Evolutionary conservation across 2,329 filamentous ascomycete species (phyloP).

Genomic region (Falciphora oryzae): DNA sequence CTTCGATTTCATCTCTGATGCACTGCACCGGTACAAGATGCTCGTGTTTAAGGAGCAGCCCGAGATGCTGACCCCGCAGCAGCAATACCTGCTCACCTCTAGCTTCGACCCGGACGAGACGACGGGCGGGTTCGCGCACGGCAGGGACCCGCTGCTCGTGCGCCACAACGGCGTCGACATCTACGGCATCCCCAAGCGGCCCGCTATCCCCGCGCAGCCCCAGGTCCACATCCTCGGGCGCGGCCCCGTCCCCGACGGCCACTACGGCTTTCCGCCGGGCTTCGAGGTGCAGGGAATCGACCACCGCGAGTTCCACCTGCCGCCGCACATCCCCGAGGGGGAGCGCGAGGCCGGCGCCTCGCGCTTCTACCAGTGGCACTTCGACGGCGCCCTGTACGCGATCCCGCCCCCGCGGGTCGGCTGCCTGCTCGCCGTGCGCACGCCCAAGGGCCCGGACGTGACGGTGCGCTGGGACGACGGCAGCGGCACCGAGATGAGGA

Average conservation of each 20-base stretch:
- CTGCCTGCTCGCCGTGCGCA: conserved; percentile 29
- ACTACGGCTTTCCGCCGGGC: conserved; percentile 30
- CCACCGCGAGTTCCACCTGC: conserved; percentile 30
- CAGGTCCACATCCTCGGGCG: conserved; percentile 32
- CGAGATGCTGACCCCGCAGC: conserved; percentile 26
- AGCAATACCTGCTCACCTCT: conserved; percentile 28
- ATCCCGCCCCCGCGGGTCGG: conserved; percentile 31
- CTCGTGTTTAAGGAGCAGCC: conserved; percentile 32
- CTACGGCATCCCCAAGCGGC: conserved; percentile 27
- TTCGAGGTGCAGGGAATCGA: conserved; percentile 33
- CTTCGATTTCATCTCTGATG: conserved; percentile 10
- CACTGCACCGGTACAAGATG: conserved; percentile 28
- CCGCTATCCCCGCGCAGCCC: conserved; percentile 28
- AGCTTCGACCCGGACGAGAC: conserved; percentile 29
- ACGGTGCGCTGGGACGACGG: conserved; percentile 29
- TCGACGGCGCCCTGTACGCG: conserved; percentile 27
- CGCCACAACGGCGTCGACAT: conserved; percentile 28
- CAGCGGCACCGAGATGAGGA: conserved; percentile 26
- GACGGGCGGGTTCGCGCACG: conserved; percentile 32
- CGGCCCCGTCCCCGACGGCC: conserved; percentile 25
- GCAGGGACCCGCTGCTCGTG: conserved; percentile 27
- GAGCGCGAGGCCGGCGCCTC: conserved; percentile 27
- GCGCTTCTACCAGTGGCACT: conserved; percentile 32
- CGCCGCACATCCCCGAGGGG: conserved; percentile 28
- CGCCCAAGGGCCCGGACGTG: conserved; percentile 24